phyloP scores from a whole-genome alignment of 176 grass and related monocot genomes.

The Phoenix dactylifera region DNA sequence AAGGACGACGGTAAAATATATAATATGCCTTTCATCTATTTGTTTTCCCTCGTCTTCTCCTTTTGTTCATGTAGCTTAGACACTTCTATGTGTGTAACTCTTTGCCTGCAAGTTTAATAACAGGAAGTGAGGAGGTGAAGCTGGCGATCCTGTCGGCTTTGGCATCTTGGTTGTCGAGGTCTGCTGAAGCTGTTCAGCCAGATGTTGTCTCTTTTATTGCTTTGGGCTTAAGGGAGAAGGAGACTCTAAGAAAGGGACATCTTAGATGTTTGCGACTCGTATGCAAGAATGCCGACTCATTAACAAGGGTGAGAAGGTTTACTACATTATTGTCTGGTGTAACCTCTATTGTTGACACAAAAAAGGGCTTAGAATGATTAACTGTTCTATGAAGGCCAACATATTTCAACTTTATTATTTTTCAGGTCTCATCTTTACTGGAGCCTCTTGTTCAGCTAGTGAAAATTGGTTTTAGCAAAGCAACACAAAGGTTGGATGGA shows the following conservation, averaged over 20 bases:
- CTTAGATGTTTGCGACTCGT: conserved; percentile 64
- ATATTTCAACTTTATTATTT: conserved; percentile 9
- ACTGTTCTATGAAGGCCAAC: no score
- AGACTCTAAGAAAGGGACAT: conserved; percentile 82
- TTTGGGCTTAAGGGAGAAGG: conserved; percentile 83
- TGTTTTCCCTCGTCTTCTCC: conserved; percentile 14
- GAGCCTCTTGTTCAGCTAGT: conserved; percentile 74
- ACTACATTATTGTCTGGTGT: conserved; percentile 7
- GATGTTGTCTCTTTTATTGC: conserved; percentile 73
- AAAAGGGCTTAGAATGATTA: no score
- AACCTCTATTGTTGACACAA: no score
- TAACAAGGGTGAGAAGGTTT: conserved; percentile 46
- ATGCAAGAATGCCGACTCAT: conserved; percentile 75
- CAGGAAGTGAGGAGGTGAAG: conserved; percentile 96
- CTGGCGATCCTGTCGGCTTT: conserved; percentile 62
- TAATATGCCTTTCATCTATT: conserved; percentile 21
- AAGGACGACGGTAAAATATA: conserved; percentile 68
- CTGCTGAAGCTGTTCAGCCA: conserved; percentile 58
- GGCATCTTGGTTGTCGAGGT: conserved; percentile 59
- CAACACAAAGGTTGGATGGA: conserved; percentile 87
- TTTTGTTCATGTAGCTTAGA: background rate
- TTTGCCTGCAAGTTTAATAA: conserved; percentile 11
- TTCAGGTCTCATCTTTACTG: conserved; percentile 59
- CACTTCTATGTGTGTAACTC: background rate
- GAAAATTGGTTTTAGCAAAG: conserved; percentile 83